phyloP scores from a whole-genome alignment of 106 monocot species.

The Platanthera guangdongensis region DNA sequence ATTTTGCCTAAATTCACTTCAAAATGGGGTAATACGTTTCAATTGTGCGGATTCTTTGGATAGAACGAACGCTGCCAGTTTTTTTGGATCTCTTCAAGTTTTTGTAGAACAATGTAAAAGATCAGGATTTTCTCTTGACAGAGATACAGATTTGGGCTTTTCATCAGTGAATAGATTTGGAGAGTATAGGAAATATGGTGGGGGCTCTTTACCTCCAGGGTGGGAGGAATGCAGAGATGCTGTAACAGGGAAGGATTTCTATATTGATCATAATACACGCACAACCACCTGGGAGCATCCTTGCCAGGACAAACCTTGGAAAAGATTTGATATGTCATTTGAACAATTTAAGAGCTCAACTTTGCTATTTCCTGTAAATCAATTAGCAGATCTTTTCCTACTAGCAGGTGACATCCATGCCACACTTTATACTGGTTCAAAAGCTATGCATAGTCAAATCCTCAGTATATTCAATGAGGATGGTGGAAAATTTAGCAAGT shows the following conservation, averaged over 20 bases:
- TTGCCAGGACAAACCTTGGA: conserved; percentile 79
- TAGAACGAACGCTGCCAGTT: conserved; percentile 98
- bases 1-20: conserved; percentile 69
- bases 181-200: conserved; percentile 36
- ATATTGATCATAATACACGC: conserved; percentile 84
- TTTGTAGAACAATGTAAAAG: conserved; percentile 92
- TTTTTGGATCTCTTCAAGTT: conserved; percentile 92
- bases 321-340: conserved; percentile 96
- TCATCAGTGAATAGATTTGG: conserved; percentile 34
- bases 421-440: conserved; percentile 94
- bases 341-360: conserved; percentile 90
- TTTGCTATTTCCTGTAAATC: conserved; percentile 56
- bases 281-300: conserved; percentile 98
- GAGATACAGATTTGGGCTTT: conserved; percentile 48
- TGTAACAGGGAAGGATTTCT: conserved; percentile 83
- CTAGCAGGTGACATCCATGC: conserved; percentile 99
- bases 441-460: conserved; percentile 99
- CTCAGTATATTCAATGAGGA: conserved; percentile 95
- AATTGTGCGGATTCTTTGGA: conserved; percentile 99
- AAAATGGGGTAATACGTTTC: conserved; percentile 93
- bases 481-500: conserved; percentile 79
- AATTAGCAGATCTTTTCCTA: conserved; percentile 86
- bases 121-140: conserved; percentile 70
- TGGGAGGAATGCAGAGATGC: conserved; percentile 92
- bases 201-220: conserved; percentile 77